Conservation (phyloP, 495 filamentous ascomycete species). For the Cercophora sp. region DNA sequence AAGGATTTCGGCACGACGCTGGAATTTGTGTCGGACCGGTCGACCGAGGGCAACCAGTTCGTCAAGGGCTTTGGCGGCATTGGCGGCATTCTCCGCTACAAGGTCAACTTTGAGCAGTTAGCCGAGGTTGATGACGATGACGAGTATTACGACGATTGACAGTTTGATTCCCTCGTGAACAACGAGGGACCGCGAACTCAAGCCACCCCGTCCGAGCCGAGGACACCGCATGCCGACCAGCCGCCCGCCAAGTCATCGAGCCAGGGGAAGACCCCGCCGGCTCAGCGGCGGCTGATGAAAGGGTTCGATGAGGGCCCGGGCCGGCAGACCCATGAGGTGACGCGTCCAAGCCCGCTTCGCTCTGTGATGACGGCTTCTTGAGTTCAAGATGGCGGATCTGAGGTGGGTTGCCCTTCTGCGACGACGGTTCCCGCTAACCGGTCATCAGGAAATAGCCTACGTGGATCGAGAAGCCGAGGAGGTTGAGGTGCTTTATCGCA, state of each 20-base stretch:
- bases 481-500: slow-evolving; percentile 20
- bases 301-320: slow-evolving; percentile 36
- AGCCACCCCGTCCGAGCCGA: slow-evolving; percentile 60
- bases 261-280: slow-evolving; percentile 33
- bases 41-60: slow-evolving; percentile 97
- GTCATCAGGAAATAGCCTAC: slow-evolving; percentile 15
- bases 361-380: slow-evolving; percentile 56
- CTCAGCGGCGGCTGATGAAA: slow-evolving; percentile 37
- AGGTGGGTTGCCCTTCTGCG: slow-evolving; percentile 20
- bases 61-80: slow-evolving; percentile 99
- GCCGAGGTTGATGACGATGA: slow-evolving; percentile 93
- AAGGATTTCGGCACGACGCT: slow-evolving; percentile 95
- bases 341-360: slow-evolving; percentile 56
- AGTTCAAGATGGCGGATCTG: slow-evolving; percentile 32
- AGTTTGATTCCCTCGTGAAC: slow-evolving; percentile 79
- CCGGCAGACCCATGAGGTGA: slow-evolving; percentile 37
- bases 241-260: slow-evolving; percentile 32
- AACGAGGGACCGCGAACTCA: slow-evolving; percentile 76
- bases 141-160: slow-evolving; percentile 99
- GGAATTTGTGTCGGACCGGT: slow-evolving; percentile 96
- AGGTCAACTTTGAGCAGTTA: slow-evolving; percentile 99
- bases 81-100: slow-evolving; percentile 94
- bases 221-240: slow-evolving; percentile 31
- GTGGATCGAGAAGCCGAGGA: slow-evolving; percentile 25
- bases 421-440: background rate